Conservation (phyloP, 129 eudicot genomes). For the Lonicera japonica region DNA sequence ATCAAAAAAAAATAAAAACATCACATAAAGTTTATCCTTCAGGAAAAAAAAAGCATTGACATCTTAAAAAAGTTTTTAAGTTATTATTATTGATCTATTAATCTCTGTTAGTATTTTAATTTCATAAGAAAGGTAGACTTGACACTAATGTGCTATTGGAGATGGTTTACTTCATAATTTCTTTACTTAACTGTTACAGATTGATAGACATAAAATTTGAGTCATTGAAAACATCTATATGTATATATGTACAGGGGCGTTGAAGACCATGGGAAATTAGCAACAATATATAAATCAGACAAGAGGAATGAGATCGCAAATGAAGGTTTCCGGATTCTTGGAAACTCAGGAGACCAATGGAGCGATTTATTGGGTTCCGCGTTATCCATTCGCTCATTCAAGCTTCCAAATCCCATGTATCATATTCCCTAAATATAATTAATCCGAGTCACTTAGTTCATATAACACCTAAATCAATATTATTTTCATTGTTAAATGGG, state of each 20-base stretch:
- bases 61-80: too few relatives aligned
- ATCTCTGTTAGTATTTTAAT: too few relatives aligned
- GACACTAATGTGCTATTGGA: too few relatives aligned
- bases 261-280: conserved; percentile 58
- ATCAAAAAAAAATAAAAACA: too few relatives aligned
- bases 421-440: conserved; percentile 66
- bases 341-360: conserved; percentile 96
- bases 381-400: conserved; percentile 61
- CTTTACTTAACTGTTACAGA: too few relatives aligned
- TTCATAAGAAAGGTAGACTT: too few relatives aligned
- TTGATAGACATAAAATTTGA: background rate
- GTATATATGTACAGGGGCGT: conserved; percentile 29
- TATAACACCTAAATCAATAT: too few relatives aligned
- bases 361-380: conserved; percentile 71
- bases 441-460: background rate
- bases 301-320: conserved; percentile 62
- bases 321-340: conserved; percentile 66
- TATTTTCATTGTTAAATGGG: too few relatives aligned
- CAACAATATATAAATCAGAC: conserved; percentile 57
- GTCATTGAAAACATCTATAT: background rate
- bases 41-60: too few relatives aligned
- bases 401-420: conserved; percentile 91
- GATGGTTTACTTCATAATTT: too few relatives aligned
- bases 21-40: too few relatives aligned
- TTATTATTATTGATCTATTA: too few relatives aligned